Evolutionary conservation across 2,329 filamentous ascomycete species (phyloP).

Genomic region (Colletotrichum sp.): DNA sequence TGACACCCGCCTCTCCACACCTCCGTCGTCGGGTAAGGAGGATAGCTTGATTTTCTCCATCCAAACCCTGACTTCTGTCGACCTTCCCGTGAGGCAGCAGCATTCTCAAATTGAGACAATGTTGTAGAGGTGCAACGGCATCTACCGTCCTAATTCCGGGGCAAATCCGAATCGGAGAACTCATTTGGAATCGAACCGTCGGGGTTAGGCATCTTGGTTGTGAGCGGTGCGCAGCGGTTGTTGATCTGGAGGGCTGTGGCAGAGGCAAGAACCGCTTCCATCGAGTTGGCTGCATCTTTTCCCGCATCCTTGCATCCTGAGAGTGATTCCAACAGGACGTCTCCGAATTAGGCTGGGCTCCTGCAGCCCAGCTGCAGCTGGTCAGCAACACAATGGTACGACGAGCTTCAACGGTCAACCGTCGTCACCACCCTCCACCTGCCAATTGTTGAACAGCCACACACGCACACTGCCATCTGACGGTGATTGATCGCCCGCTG

Average conservation of each 20-base stretch:
- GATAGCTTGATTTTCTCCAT: background rate
- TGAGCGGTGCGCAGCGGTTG: background rate
- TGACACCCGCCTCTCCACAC: background rate
- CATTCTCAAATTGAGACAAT: background rate
- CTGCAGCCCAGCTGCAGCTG: slow-evolving; percentile 2
- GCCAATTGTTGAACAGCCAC: background rate
- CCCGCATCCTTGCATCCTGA: background rate
- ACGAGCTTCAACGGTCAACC: background rate
- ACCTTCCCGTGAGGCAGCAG: background rate
- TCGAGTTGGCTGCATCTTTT: background rate
- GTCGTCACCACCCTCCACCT: background rate
- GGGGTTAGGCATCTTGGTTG: background rate
- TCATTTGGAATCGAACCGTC: background rate
- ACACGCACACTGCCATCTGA: background rate
- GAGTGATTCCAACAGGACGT: background rate
- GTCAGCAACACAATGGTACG: background rate
- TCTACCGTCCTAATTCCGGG: background rate
- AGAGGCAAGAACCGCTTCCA: background rate
- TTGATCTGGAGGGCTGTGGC: background rate
- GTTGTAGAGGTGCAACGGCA: background rate
- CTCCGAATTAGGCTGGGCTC: background rate
- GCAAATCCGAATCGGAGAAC: background rate
- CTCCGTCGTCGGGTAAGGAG: background rate
- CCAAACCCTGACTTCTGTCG: background rate
- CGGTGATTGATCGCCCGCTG: background rate